These are phyloP conservation scores for Przewalskia tangutica DNA, from an alignment of 257 asterid genomes.

Conservation along the genomic window DNA sequence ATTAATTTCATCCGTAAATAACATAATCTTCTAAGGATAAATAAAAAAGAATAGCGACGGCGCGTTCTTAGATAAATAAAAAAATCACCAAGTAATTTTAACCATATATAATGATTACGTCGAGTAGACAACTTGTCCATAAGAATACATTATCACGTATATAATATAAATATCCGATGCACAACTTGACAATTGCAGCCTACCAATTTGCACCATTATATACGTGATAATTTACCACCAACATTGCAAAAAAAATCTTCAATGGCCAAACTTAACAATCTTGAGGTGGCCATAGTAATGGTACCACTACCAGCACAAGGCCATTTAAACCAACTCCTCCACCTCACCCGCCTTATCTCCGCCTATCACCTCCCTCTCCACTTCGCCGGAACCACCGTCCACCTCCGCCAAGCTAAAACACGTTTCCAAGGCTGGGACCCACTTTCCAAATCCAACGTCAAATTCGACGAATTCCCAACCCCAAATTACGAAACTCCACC, in stretches of 20 bases:
- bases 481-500: not conserved
- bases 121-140: too few species aligned
- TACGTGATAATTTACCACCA: not conserved
- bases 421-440: conserved; percentile 3
- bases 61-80: too few species aligned
- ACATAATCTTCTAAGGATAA: too few species aligned
- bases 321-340: conserved; percentile 12
- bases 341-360: conserved; percentile 10
- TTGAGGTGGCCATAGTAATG: conserved; percentile 3
- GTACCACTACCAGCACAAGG: conserved; percentile 14
- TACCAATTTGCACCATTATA: not conserved
- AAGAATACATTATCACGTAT: too few species aligned
- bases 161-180: not conserved
- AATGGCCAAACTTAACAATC: not conserved
- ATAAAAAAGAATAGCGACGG: too few species aligned
- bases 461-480: conserved; percentile 9
- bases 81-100: too few species aligned
- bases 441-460: not conserved
- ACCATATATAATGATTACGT: too few species aligned
- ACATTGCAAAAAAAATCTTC: not conserved
- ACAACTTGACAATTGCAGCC: not conserved
- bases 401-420: not conserved
- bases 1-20: too few species aligned
- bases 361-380: not conserved
- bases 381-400: conserved; percentile 1